Evolutionary conservation across 768 basidiomycete species (phyloP), one percentile per base, ranked within the genome.

Genomic region (Amanita pseudoporphyria): DNA sequence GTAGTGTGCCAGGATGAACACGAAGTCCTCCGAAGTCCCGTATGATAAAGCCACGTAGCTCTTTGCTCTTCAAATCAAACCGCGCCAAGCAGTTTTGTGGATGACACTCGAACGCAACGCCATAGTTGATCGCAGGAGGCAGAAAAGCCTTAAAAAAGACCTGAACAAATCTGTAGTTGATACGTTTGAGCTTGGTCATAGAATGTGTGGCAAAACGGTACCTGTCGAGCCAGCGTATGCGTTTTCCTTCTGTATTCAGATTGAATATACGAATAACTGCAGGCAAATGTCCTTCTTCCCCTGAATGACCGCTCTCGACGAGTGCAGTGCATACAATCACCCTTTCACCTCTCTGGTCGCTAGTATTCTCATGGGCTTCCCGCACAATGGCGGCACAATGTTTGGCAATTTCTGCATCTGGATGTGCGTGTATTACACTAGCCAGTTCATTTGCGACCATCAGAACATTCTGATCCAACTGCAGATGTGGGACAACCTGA

Each of bases 1-100:
- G 67, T 5, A 80, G 62, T 9, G 77, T 77, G 26, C 70, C 68
- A 3, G 64, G 70, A 54, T 81, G 78, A 9, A 79, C 68, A 9
- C 74, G 71, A 30, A 81, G 58, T 1, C 78, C 78, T 19, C 77
- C 78, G 59, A 78, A 78, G 52, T 81, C 79, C 21, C 78, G 72
- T 26, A 81, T 69, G 52, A 78, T 67, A 60, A 81, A 79, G 0
- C 77, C 78, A 31, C 68, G 71, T 3, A 79, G 57, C 45, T 73
- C 71, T 47, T 74, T 73, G 3, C 77, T 72, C 21, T 64, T 52
- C 3, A 73, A 53, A 51, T 74, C 71, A 53, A 78, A 79, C 1
- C 77, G 70, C 5, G 76, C 76, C 6, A 81, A 63, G 52, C 76
- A 78, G 53, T 81, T 79, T 60, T 81, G 79, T 1, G 76, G 76